Evolutionary conservation across 2,329 filamentous ascomycete species (phyloP).

Genomic region (Teratosphaeria nubilosa): DNA sequence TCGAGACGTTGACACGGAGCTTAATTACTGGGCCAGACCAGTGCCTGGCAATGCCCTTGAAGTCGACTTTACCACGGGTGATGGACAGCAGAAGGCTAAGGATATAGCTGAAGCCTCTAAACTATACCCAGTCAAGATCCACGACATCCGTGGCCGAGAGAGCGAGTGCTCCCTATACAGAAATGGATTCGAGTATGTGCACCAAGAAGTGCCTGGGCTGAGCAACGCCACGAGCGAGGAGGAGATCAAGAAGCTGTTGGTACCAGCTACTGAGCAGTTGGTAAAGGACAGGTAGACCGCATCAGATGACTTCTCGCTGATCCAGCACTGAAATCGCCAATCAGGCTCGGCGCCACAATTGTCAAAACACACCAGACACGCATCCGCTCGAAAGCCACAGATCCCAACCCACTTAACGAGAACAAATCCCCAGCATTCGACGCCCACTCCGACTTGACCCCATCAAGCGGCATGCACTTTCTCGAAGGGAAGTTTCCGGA

Average conservation of each 20-base stretch:
- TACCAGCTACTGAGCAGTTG: neutral
- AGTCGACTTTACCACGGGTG: neutral
- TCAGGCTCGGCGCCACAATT: neutral
- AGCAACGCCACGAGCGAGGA: neutral
- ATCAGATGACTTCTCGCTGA: neutral
- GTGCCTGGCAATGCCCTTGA: neutral
- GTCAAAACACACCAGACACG: neutral
- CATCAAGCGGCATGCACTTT: neutral
- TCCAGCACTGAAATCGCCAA: neutral
- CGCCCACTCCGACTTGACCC: neutral
- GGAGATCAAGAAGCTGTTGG: neutral
- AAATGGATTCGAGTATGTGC: neutral
- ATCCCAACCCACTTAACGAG: neutral
- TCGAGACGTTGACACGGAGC: neutral
- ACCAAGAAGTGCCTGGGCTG: neutral
- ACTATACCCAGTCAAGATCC: neutral
- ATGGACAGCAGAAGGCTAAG: neutral
- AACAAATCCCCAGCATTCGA: neutral
- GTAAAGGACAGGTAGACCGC: neutral
- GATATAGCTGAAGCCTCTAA: neutral
- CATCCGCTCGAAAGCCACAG: neutral
- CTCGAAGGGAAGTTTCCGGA: neutral
- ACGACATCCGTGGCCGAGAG: neutral
- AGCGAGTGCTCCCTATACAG: neutral
- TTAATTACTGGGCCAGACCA: neutral